These are phyloP conservation scores for Trichosporon sp. DNA, from an alignment of 1,284 basidiomycete species.

Conservation along the genomic window DNA sequence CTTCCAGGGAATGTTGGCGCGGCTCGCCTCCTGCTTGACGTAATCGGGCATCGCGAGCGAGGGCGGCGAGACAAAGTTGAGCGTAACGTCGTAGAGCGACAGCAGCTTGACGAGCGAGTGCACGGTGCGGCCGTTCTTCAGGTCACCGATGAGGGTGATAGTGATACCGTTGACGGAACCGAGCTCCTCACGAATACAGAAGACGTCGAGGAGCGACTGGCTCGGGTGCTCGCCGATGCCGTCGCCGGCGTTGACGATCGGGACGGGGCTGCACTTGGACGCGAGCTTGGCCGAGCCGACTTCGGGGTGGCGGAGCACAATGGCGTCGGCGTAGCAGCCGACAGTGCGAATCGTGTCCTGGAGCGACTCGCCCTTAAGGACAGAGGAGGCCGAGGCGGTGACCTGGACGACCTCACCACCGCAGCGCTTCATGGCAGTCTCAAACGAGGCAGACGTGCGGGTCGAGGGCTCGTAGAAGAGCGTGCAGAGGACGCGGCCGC, in stretches of 20 bases:
- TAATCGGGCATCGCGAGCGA: constrained; percentile 88
- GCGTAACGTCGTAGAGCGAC: constrained; percentile 82
- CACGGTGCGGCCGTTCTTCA: constrained; percentile 97
- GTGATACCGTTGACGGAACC: constrained; percentile 97
- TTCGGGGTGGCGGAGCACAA: constrained; percentile 92
- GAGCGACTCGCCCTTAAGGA: constrained; percentile 91
- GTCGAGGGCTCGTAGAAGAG: constrained; percentile 99
- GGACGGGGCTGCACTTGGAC: constrained; percentile 92
- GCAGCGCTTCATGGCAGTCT: constrained; percentile 97
- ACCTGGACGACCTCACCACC: constrained; percentile 93
- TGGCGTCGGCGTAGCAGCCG: constrained; percentile 92
- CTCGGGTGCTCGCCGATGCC: constrained; percentile 98
- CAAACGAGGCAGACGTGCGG: constrained; percentile 93
- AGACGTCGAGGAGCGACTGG: constrained; percentile 91
- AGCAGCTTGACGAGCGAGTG: constrained; percentile 93
- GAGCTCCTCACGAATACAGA: constrained; percentile 96
- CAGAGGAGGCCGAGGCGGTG: constrained; percentile 78
- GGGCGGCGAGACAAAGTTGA: constrained; percentile 94
- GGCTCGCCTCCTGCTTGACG: constrained; percentile 79
- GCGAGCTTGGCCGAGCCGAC: constrained; percentile 88
- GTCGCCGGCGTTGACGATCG: constrained; percentile 95
- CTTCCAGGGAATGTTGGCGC: constrained; percentile 75
- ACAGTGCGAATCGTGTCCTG: constrained; percentile 93
- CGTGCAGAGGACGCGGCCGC: constrained; percentile 89
- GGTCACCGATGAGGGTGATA: constrained; percentile 89